Evolutionary conservation across 208 protist species (phyloP), one percentile per base, ranked within the genome.

Genomic region (Acanthamoeba castellanii): DNA sequence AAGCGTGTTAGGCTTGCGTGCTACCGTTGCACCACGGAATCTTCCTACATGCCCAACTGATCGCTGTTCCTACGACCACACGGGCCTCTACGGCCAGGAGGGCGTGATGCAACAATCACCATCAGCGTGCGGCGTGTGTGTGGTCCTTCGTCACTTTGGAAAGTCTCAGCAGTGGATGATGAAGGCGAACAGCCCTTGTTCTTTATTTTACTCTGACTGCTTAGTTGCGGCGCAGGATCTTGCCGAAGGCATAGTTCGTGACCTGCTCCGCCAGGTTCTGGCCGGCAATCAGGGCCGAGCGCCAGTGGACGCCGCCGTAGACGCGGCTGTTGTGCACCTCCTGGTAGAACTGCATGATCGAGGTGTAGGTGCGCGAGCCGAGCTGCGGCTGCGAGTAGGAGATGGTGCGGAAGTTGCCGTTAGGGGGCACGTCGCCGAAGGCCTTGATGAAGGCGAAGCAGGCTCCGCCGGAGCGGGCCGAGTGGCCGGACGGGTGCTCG

Each of bases 1-100:
- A 81, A 81, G 72, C 72, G 72, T 81, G 72, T 81, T 81, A 81
- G 72, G 72, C 72, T 81, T 81, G 72, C 72, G 72, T 81, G 72
- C 72, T 81, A 81, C 72, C 72, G 72, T 81, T 81, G 72, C 72
- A 81, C 72, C 72, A 81, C 72, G 72, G 72, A 81, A 81, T 81
- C 72, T 20, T 47, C 61, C 25, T 70, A n/a, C n/a, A n/a, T n/a
- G n/a, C n/a, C n/a, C n/a, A n/a, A n/a, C n/a, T n/a, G n/a, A n/a
- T n/a, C n/a, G n/a, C n/a, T n/a, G n/a, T n/a, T n/a, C n/a, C n/a
- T n/a, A n/a, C n/a, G n/a, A n/a, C n/a, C n/a, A n/a, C n/a, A n/a
- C n/a, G n/a, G n/a, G n/a, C n/a, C n/a, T n/a, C n/a, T n/a, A n/a
- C n/a, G n/a, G n/a, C n/a, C n/a, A n/a, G n/a, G n/a, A n/a, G n/a